These are phyloP conservation scores for Neolentinus lepideus DNA, from an alignment of 1,284 basidiomycete genomes.

Conservation along the genomic window DNA sequence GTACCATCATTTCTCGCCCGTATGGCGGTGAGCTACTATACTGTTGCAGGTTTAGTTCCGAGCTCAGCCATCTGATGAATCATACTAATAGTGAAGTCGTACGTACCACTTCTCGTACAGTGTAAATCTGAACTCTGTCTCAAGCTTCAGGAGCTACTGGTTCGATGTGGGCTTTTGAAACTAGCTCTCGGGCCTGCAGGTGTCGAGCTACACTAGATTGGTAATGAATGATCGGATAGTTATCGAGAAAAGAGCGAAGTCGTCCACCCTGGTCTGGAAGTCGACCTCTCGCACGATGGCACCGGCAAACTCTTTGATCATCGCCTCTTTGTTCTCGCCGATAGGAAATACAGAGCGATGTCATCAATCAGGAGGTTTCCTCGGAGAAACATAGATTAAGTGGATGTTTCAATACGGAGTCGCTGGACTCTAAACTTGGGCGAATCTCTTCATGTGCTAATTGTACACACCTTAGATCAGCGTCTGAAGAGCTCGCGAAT, in stretches of 20 bases:
- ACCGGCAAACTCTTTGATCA: constrained; percentile 79
- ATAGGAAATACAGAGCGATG: constrained; percentile 74
- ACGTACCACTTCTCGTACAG: constrained; percentile 78
- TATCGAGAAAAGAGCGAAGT: too few species aligned
- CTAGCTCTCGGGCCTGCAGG: constrained; percentile 73
- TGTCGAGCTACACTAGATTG: constrained; percentile 48
- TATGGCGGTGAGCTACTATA: too few species aligned
- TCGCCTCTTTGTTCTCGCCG: constrained; percentile 85
- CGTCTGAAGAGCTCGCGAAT: constrained; percentile 71
- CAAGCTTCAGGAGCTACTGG: constrained; percentile 64
- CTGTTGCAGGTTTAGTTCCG: too few species aligned
- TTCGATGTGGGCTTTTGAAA: constrained; percentile 94
- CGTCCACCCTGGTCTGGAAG: too few species aligned
- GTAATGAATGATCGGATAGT: background rate
- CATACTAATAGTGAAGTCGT: too few species aligned
- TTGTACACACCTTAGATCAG: constrained; percentile 58
- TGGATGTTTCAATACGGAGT: background rate
- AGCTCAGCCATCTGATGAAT: too few species aligned
- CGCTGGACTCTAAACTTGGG: too few species aligned
- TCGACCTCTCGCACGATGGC: constrained; percentile 75
- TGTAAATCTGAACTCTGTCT: constrained; percentile 78
- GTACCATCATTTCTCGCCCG: too few species aligned
- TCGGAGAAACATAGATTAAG: constrained; percentile 77
- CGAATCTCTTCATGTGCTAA: too few species aligned
- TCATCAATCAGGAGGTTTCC: constrained; percentile 91